Conservation (phyloP, 768 basidiomycete genomes). For the Podaxis pistillaris region DNA sequence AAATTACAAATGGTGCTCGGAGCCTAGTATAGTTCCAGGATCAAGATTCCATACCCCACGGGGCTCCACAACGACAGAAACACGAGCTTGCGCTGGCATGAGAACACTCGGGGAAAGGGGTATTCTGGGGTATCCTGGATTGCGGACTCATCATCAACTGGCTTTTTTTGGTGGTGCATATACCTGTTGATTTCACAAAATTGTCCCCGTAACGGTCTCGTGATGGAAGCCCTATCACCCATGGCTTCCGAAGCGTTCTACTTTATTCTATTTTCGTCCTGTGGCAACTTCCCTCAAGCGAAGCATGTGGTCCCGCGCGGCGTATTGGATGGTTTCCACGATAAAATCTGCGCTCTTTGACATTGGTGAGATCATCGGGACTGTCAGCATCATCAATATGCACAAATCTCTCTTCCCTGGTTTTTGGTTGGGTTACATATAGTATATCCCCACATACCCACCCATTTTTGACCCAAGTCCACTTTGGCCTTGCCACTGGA, state of each 20-base stretch:
- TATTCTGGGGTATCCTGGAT: not conserved
- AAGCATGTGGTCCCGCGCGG: slow-evolving; percentile 23
- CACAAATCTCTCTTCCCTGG: not conserved
- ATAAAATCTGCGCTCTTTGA: slow-evolving; percentile 2
- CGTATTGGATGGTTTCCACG: slow-evolving; percentile 1
- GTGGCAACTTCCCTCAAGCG: slow-evolving; percentile 21
- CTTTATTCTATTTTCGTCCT: slow-evolving; percentile 16
- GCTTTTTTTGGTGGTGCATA: not conserved
- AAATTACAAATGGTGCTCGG: not conserved
- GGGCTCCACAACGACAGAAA: slow-evolving; percentile 17
- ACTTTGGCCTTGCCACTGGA: slow-evolving; percentile 11
- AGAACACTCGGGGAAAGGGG: slow-evolving; percentile 1
- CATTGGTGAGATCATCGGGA: slow-evolving; percentile 6
- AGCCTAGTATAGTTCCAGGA: not conserved
- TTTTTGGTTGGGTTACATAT: slow-evolving; percentile 11
- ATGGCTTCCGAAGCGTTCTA: not conserved
- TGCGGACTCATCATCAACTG: not conserved
- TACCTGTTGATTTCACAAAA: slow-evolving; percentile 13
- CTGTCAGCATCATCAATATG: not conserved
- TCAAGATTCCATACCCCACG: slow-evolving; percentile 10
- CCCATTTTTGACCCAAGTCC: slow-evolving; percentile 7
- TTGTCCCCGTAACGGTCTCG: slow-evolving; percentile 1
- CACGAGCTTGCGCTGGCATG: slow-evolving; percentile 9
- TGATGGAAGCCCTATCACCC: slow-evolving; percentile 5
- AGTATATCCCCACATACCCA: not conserved